Evolutionary conservation across 768 basidiomycete genomes (phyloP).

Genomic region (Panaeolus cyanescens): DNA sequence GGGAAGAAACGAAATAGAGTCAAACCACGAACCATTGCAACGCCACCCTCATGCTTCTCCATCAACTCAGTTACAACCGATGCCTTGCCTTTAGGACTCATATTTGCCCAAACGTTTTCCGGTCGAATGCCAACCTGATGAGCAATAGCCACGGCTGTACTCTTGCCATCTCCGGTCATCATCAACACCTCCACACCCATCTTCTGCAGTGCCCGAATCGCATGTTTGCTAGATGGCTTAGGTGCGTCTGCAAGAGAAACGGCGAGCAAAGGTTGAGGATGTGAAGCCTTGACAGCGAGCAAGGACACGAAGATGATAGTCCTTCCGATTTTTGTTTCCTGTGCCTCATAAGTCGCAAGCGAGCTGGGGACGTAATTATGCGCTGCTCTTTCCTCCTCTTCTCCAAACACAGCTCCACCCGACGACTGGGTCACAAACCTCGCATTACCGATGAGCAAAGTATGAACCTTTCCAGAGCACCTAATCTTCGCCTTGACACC

Average conservation of each 20-base stretch:
- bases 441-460: constrained; percentile 75
- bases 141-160: constrained; percentile 87
- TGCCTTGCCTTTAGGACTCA: constrained; percentile 97
- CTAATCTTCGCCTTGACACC: constrained; percentile 77
- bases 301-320: constrained; percentile 90
- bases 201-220: constrained; percentile 73
- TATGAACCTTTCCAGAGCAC: constrained; percentile 53
- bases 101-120: constrained; percentile 85
- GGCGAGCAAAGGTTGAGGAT: constrained; percentile 67
- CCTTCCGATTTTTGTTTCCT: constrained; percentile 72
- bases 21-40: constrained; percentile 79
- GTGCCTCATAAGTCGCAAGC: constrained; percentile 64
- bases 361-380: constrained; percentile 52
- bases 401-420: constrained; percentile 31
- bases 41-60: constrained; percentile 66
- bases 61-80: constrained; percentile 81
- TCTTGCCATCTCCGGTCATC: constrained; percentile 91
- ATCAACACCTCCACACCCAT: constrained; percentile 95
- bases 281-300: constrained; percentile 34
- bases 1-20: background rate
- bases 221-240: constrained; percentile 82
- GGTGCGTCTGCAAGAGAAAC: constrained; percentile 87
- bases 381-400: constrained; percentile 17
- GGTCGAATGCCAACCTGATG: constrained; percentile 84
- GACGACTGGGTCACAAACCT: constrained; percentile 62